Evolutionary conservation across 495 filamentous ascomycete genomes (phyloP), one percentile per base, ranked within the genome.

Genomic region (Pseudevernia furfuracea): DNA sequence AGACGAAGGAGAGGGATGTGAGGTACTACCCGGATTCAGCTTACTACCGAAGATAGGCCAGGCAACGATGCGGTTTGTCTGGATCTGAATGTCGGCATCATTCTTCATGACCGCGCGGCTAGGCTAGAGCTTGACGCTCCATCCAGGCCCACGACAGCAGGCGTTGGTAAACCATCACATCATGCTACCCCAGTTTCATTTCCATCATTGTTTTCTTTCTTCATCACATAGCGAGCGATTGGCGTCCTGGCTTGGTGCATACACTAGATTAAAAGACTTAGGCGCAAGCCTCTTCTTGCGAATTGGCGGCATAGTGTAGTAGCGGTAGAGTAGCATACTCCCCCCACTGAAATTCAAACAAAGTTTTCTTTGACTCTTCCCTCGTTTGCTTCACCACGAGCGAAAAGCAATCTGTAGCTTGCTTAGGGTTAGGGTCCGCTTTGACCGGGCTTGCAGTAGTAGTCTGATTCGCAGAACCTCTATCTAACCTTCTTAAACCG

Each of bases 141-240:
- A 34, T n/a, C n/a, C n/a, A n/a, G n/a, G 28, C 28, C 14, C 30
- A 10, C 17, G 30, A n/a, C 30, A 55, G 30, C 30, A 19, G 28
- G 52, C 52, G 52, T 55, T 55, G 28, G 52, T 55, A 17, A 15
- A 55, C n/a, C 52, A 55, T 32, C n/a, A 21, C 52, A 55, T 3
- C 36, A 34, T 5, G 34, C 7, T 25, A 32, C 30, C 17, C 10
- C 7, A 17, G 28, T 17, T 17, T 34, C 30, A 19, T 17, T 15
- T 30, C 30, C 2, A 8, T 25, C 9, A 53, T 30, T 21, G 15
- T 23, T 21, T 55, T 34, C 19, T 55, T 55, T 34, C 15, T 53
- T 53, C 49, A 34, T 32, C 1, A 19, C 19, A 55, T 7, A 55
- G 28, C 17, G 15, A 55, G 52, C 52, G 30, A 55, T 11, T 30